A percentile compares a stretch with the other conserved stretches of the same genome.
These are phyloP conservation scores for Lantana camara DNA, from an alignment of 257 asterid species.

Conservation along the genomic window DNA sequence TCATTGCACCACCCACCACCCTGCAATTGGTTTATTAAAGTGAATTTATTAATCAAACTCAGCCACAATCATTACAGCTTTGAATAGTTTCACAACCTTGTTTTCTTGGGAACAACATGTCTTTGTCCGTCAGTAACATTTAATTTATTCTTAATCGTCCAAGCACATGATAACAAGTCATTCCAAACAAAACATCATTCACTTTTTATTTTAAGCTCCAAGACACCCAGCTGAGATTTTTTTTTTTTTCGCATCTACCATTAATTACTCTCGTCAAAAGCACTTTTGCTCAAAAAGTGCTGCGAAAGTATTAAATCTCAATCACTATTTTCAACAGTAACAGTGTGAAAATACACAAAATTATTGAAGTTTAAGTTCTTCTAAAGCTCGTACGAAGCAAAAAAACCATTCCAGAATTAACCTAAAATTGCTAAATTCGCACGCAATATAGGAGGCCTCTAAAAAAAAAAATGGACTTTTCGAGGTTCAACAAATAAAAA, in stretches of 20 bases:
- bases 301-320: neutral
- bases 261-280: too few species aligned
- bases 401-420: too few species aligned
- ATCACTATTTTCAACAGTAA: neutral
- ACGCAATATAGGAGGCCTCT: too few species aligned
- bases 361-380: too few species aligned
- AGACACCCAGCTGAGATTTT: too few species aligned
- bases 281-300: too few species aligned
- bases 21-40: conserved; percentile 33
- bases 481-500: neutral
- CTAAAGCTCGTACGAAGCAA: too few species aligned
- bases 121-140: conserved; percentile 25
- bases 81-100: conserved; percentile 5
- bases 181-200: neutral
- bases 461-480: too few species aligned
- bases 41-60: neutral
- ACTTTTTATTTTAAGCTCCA: neutral
- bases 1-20: conserved; percentile 99
- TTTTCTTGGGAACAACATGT: conserved; percentile 22
- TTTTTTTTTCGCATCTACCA: too few species aligned
- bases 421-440: too few species aligned
- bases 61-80: conserved; percentile 17
- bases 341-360: neutral
- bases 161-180: neutral
- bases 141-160: neutral